Base-by-base conservation (phyloP, 768 basidiomycete species). In the Kwoniella heveanensis region DNA sequence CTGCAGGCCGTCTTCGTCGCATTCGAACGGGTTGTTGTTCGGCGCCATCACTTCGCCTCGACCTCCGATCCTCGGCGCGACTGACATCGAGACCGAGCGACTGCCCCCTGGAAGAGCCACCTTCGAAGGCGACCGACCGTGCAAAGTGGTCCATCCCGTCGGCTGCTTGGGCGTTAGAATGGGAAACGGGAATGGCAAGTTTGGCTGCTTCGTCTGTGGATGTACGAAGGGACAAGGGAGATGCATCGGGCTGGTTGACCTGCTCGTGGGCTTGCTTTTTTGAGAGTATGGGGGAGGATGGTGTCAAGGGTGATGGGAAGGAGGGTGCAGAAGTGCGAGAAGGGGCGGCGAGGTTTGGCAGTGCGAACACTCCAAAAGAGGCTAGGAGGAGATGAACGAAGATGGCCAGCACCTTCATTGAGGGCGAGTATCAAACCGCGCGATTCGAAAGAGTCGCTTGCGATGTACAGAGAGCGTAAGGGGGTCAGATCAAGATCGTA, bases 1-100 rank as follows among this genome's bases (percentile, higher is more conserved):
- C 10, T 44, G 39, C 17, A 44, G 15, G 3, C 19, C 39, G 39
- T 44, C 39, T 44, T 44, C 39, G 39, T 44, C 39, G 39, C 17
- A 44, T 44, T 44, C 39, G 39, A 44, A 44, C 39, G 39, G 39
- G 39, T 9, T 44, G n/a, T n/a, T n/a, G n/a, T n/a, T n/a, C n/a
- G n/a, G n/a, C 10, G 10, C 19, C 39, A 17, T 9, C 19, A 3
- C 15, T 17, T 9, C 39, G 10, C 39, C 39, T 44, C 39, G 32
- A 13, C 7, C 5, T 13, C 17, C 39, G 39, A 19, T 17, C 19
- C 17, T 44, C 7, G 32, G 32, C 32, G 13, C 32, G 32, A 32
- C 13, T 13, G 32, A 32, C 7, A 32, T 32, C 7, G 39, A 44
- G 39, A 9, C 39, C 3, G 10, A 19, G 10, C 39, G 39, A 9